Base-by-base conservation (phyloP, 164 flowering plant species). In the Annona cherimola region DNA sequence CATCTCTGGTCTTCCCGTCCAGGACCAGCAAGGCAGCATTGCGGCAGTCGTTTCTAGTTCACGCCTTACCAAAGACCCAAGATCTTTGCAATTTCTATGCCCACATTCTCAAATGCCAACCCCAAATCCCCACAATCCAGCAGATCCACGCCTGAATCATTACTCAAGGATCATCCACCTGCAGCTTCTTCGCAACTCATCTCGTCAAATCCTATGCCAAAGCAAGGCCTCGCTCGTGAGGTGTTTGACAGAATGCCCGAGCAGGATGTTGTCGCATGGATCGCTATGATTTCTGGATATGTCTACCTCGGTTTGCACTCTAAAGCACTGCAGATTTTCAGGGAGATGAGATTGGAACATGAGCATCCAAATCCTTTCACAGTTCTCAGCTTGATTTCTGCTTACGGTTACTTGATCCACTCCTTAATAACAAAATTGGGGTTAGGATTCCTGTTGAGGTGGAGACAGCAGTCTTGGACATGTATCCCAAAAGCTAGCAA, bases 181-280 rank as follows among this genome's bases (percentile, higher is more conserved):
- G n/a, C n/a, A n/a, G n/a, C n/a, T n/a, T n/a, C n/a, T n/a, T n/a
- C n/a, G n/a, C n/a, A n/a, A n/a, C n/a, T n/a, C n/a, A n/a, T n/a
- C n/a, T n/a, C n/a, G n/a, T n/a, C n/a, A n/a, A n/a, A n/a, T n/a
- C n/a, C n/a, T n/a, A n/a, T n/a, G n/a, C n/a, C n/a, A n/a, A n/a
- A n/a, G n/a, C n/a, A n/a, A n/a, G 55, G 67, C 0, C n/a, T 62
- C 61, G 81, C 78, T 9, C 67, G 45, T 6, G 14, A 70, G 4
- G 40, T 79, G 40, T 80, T 80, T 54, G 80, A 80, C 42, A 45
- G 26, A 73, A 80, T 80, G 83, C 73, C 70, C 16, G 71, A 71
- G 55, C 63, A 73, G 57, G 84, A 81, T 74, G 76, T 78, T 57
- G 84, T 81, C 4, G 55, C 78, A 42, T 79, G 81, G 81, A 76